These are phyloP conservation scores for Olyra latifolia DNA, from an alignment of 176 grass and related monocot genomes.

Conservation along the genomic window DNA sequence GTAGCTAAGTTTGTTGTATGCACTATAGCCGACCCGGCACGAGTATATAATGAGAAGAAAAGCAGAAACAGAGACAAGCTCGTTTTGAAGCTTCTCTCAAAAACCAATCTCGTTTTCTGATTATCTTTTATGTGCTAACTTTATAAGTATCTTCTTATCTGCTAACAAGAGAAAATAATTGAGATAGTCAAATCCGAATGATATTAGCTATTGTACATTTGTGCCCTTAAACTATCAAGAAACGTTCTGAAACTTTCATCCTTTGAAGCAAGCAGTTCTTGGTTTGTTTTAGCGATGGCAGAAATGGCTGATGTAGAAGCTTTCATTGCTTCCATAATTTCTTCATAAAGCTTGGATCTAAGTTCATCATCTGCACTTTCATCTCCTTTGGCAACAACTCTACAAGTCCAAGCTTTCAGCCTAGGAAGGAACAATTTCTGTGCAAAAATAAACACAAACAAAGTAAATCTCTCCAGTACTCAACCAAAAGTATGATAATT, in stretches of 20 bases:
- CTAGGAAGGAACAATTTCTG: conserved; percentile 71
- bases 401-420: conserved; percentile 70
- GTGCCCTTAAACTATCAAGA: neutral
- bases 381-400: conserved; percentile 68
- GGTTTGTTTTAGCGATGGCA: conserved; percentile 65
- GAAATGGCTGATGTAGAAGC: conserved; percentile 64
- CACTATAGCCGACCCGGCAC: no score
- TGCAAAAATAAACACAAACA: conserved; percentile 23
- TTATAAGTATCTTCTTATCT: conserved; percentile 78
- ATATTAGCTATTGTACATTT: neutral
- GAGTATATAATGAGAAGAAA: no score
- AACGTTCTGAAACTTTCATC: conserved; percentile 62
- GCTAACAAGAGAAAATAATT: conserved; percentile 5
- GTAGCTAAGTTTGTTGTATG: no score
- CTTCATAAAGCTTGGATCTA: conserved; percentile 64
- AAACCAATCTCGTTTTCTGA: no score
- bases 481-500: neutral
- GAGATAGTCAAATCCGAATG: conserved; percentile 28
- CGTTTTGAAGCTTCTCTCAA: no score
- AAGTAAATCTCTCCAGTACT: conserved; percentile 13
- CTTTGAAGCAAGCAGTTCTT: conserved; percentile 80
- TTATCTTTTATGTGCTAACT: no score
- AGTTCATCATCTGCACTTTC: conserved; percentile 50
- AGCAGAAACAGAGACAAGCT: no score
- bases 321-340: conserved; percentile 74